These are phyloP conservation scores for Phytopythium ostracodes DNA, from an alignment of 352 stramenopile species.

Conservation along the genomic window DNA sequence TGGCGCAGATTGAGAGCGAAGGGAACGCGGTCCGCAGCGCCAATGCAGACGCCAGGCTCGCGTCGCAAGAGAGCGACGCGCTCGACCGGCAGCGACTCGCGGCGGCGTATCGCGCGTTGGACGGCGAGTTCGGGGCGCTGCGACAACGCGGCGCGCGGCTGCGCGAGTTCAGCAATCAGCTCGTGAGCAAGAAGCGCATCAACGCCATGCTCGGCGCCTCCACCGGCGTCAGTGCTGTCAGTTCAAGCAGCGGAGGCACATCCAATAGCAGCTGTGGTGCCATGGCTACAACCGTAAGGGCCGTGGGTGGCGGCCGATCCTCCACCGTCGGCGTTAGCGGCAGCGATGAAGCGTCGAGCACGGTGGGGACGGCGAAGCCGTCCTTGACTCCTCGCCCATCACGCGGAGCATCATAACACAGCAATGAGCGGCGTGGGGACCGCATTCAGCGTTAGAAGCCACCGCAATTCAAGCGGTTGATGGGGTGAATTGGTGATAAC, in stretches of 20 bases:
- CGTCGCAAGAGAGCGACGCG: slow-evolving; percentile 25
- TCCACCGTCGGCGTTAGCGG: not conserved
- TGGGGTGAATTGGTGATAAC: slow-evolving; percentile 4
- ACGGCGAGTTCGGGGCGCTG: slow-evolving; percentile 36
- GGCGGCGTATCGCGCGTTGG: slow-evolving; percentile 31
- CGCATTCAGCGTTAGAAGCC: not conserved
- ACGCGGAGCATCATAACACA: not conserved
- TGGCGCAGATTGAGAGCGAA: slow-evolving; percentile 55
- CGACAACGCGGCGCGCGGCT: slow-evolving; percentile 28
- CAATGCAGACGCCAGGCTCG: slow-evolving; percentile 42
- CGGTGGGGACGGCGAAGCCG: not conserved
- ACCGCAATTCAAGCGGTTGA: slow-evolving; percentile 2
- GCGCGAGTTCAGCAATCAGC: slow-evolving; percentile 64
- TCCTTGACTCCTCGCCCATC: not conserved
- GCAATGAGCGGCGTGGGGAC: not conserved
- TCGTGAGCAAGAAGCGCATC: slow-evolving; percentile 53
- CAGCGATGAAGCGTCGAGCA: not conserved
- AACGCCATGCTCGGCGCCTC: slow-evolving; percentile 20
- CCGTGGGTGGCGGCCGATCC: no score
- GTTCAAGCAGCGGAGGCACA: no score
- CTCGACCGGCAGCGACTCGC: slow-evolving; percentile 26
- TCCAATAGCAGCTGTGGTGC: not conserved
- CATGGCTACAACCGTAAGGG: not conserved
- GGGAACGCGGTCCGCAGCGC: slow-evolving; percentile 40
- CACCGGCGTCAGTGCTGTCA: not conserved